Evolutionary conservation across 441 rosid species (phyloP).

Genomic region (Macaranga tanarius): DNA sequence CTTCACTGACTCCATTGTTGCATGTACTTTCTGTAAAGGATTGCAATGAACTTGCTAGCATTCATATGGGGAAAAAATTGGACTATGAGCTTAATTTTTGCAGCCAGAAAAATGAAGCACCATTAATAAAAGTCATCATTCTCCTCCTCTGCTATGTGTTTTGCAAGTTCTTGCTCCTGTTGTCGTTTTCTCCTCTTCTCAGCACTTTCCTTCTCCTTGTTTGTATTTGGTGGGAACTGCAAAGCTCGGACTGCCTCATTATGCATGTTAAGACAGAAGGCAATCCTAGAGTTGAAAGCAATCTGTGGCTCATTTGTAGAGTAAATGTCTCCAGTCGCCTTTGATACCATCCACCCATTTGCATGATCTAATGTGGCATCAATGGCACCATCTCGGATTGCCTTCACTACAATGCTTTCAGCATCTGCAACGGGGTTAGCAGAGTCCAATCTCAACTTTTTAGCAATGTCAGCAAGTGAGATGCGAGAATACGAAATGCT

Average conservation of each 20-base stretch:
- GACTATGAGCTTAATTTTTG: too few species aligned
- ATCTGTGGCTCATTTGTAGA: slow-evolving; percentile 72
- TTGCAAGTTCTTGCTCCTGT: slow-evolving; percentile 75
- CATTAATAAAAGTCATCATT: slow-evolving; percentile 53
- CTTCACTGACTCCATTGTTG: too few species aligned
- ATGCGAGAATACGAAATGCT: slow-evolving; percentile 74
- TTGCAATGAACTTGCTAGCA: too few species aligned
- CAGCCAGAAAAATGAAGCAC: too few species aligned
- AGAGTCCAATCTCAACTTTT: slow-evolving; percentile 65
- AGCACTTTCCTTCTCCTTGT: slow-evolving; percentile 73
- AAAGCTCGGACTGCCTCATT: slow-evolving; percentile 75
- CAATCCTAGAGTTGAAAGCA: slow-evolving; percentile 71
- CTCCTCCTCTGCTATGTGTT: slow-evolving; percentile 79
- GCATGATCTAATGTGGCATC: slow-evolving; percentile 68
- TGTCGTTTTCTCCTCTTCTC: slow-evolving; percentile 80
- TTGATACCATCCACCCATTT: slow-evolving; percentile 68
- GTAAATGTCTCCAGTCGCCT: slow-evolving; percentile 77
- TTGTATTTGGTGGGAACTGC: slow-evolving; percentile 70
- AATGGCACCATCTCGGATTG: slow-evolving; percentile 71
- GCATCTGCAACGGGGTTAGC: slow-evolving; percentile 68
- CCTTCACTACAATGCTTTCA: slow-evolving; percentile 69
- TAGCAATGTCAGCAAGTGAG: slow-evolving; percentile 66
- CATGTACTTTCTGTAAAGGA: too few species aligned
- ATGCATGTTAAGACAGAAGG: slow-evolving; percentile 78
- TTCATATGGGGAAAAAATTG: too few species aligned